A percentile compares a stretch with the other conserved stretches of the same genome.
These are phyloP conservation scores for Tympanopsis confertula DNA, from an alignment of 2,329 filamentous ascomycete species.

Conservation along the genomic window DNA sequence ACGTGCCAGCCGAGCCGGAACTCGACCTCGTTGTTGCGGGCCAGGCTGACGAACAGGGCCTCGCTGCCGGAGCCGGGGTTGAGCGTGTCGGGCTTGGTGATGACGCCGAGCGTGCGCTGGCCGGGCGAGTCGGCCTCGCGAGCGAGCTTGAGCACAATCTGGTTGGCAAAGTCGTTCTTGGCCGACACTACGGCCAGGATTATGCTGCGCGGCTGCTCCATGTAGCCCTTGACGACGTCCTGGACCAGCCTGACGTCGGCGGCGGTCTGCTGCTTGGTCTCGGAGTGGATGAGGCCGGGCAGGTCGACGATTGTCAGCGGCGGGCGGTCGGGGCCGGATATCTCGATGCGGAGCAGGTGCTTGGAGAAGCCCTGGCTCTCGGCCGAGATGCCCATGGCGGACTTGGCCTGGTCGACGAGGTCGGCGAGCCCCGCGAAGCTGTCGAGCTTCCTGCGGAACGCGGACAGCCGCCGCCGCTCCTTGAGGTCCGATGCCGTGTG, in stretches of 20 bases:
- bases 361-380: constrained; percentile 24
- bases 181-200: constrained; percentile 42
- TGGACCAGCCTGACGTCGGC: constrained; percentile 14
- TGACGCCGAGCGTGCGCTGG: constrained; percentile 39
- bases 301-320: constrained; percentile 43
- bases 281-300: constrained; percentile 28
- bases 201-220: constrained; percentile 43
- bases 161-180: constrained; percentile 34
- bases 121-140: constrained; percentile 27
- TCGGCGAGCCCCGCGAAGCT: constrained; percentile 26
- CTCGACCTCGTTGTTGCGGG: constrained; percentile 6
- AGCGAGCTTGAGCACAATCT: constrained; percentile 34
- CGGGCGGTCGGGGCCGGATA: constrained; percentile 27
- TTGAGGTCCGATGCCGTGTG: constrained; percentile 8
- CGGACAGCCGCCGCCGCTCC: constrained; percentile 17
- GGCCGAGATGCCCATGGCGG: constrained; percentile 30
- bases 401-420: constrained; percentile 38
- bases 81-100: constrained; percentile 41
- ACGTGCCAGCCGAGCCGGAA: constrained; percentile 4
- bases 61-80: constrained; percentile 19
- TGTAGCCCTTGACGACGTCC: constrained; percentile 34
- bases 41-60: constrained; percentile 13
- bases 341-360: constrained; percentile 32
- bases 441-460: constrained; percentile 19
- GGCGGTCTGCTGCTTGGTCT: constrained; percentile 12